Evolutionary conservation across 345 rosid genomes (phyloP), one percentile per base, ranked within the genome.

Genomic region (Conringia planisiliqua): DNA sequence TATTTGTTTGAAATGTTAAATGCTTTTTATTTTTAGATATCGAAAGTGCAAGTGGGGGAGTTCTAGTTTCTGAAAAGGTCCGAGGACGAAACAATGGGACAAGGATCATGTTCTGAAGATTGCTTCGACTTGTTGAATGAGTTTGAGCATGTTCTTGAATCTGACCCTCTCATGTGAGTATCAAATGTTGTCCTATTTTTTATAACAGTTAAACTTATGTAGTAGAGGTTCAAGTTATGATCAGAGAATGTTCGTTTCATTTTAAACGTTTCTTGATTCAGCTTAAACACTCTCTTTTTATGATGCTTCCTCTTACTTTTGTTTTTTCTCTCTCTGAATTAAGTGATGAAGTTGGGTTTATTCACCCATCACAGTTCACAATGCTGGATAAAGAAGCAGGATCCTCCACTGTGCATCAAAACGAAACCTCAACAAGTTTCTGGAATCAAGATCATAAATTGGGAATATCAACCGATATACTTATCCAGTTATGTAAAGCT

Each of bases 311-410:
- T 73, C 33, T 61, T 64, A 64, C 44, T 27, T 30, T 26, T 0
- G 61, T 62, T 13, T 4, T 40, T 22, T 6, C 27, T 68, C 43
- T 71, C 33, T 39, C 56, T 81, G 59, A 70, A 35, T 71, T 24
- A 81, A 91, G 98, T 50, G 95, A 92, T 71, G 97, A 95, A 83
- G 80, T 95, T 14, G 98, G 92, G 72, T 88, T 87, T 71, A 74
- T 92, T 80, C 98, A 95, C 68, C 94, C 98, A 9, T 84, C 97
- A n/a, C 99, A 90, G 72, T 82, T 95, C 70, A 78, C 68, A 55
- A 35, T 75, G 18, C 83, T 95, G 66, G 80, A 69, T 44, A 69
- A 76, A 62, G 89, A 78, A 74, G 79, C 75, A 9, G 75, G 36
- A 72, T 16, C 42, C 10, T 81, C 72, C 68, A 47, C 13, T 60